Conservation (phyloP, 176 grass and related monocot genomes). For the Alopecurus myosuroides region DNA sequence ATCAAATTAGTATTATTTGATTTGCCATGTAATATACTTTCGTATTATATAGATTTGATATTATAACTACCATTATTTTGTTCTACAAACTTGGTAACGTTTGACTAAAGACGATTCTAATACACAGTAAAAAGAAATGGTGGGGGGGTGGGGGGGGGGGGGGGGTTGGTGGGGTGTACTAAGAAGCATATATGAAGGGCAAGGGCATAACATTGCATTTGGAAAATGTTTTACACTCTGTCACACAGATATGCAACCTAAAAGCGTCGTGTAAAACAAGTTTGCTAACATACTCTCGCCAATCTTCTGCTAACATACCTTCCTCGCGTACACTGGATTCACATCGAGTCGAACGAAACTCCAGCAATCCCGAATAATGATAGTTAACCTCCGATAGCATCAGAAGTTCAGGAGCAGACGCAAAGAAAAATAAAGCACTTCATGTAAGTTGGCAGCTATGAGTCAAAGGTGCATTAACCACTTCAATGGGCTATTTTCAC, state of each 20-base stretch:
- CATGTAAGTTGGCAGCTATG: not conserved
- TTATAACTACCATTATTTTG: too few relatives aligned
- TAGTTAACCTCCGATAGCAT: not conserved
- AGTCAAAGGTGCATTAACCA: not conserved
- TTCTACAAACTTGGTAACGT: too few relatives aligned
- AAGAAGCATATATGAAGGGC: too few relatives aligned
- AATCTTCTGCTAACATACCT: not conserved
- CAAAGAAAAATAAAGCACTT: not conserved
- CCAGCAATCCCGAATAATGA: not conserved
- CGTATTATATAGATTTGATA: too few relatives aligned
- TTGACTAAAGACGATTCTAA: too few relatives aligned
- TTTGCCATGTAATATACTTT: too few relatives aligned
- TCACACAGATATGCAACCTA: not conserved
- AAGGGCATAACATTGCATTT: too few relatives aligned
- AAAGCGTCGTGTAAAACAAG: not conserved
- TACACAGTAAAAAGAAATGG: too few relatives aligned
- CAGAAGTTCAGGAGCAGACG: not conserved
- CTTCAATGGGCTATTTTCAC: not conserved
- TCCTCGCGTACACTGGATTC: not conserved
- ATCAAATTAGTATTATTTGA: too few relatives aligned
- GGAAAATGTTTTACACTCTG: too few relatives aligned
- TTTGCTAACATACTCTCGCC: not conserved
- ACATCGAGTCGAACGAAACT: not conserved
- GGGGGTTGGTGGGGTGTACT: too few relatives aligned
- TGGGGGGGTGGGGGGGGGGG: too few relatives aligned